Evolutionary conservation across 192 early-diverging fungal genomes (phyloP), one percentile per base, ranked within the genome.

Genomic region (Rhizophagus clarus): DNA sequence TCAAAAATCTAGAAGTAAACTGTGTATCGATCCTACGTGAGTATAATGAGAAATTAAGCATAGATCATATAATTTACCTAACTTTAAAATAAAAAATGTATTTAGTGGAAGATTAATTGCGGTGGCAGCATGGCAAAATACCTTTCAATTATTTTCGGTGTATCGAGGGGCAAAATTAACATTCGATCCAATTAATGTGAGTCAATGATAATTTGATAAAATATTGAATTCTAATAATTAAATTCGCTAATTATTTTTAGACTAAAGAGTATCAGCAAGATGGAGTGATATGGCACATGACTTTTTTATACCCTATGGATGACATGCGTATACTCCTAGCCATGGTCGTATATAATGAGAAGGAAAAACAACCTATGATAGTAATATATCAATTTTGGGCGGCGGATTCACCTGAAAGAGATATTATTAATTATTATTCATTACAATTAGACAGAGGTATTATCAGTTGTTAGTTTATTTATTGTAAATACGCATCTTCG

Each of bases 61-160:
- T 70, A 22, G 17, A 8, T 29, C 4, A 15, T 8, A 20, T 51
- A 26, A 51, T 22, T 56, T 17, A 29, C 31, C 24, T 14, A 49
- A 56, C 22, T 22, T 49, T 51, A 49, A 40, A 26, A 45, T 22
- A 17, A 22, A 12, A 22, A 49, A 49, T 29, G 29, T 20, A 12
- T 56, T 51, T 32, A 74, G 73, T 15, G 47, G 49, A 56, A 24
- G 73, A 42, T 28, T 60, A 29, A 61, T 74, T 60, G 73, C 73
- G 29, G 51, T 74, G 28, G 26, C 73, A 60, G 73, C 73, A n/a
- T 74, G 73, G 73, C 73, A 74, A 29, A 61, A 74, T 74, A 32
- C n/a, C 17, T 74, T 74, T 26, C 31, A 61, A 61, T 34, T 74
- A 34, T 74, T 61, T 51, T 61, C 56, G 22, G 14, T 74, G 1